phyloP scores from a whole-genome alignment of 2,329 filamentous ascomycete species.

The Ascochyta pisi region DNA sequence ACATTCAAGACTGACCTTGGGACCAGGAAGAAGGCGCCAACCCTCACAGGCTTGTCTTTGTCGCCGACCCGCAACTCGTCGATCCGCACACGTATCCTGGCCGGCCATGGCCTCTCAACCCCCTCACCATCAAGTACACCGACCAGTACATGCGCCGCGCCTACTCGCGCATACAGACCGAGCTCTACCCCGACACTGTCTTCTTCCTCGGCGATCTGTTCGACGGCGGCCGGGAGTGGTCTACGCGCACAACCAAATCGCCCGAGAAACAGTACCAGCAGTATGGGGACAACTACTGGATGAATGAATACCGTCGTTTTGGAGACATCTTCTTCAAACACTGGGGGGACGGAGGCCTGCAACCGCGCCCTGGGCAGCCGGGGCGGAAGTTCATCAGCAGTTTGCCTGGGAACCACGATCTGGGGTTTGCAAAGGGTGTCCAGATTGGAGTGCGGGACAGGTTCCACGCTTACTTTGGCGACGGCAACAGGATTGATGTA shows the following conservation, averaged over 20 bases:
- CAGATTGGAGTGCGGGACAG: constrained; percentile 80
- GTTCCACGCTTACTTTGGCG: constrained; percentile 88
- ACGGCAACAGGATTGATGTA: constrained; percentile 88
- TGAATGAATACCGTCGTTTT: constrained; percentile 85
- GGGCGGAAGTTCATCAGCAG: constrained; percentile 82
- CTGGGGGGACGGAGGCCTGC: constrained; percentile 66
- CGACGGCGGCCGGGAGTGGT: constrained; percentile 95
- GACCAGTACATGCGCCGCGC: constrained; percentile 89
- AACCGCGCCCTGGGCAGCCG: constrained; percentile 64
- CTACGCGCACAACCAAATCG: constrained; percentile 62
- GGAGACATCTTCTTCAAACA: constrained; percentile 80
- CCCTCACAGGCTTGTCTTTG: constrained; percentile 83
- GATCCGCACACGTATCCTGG: constrained; percentile 95
- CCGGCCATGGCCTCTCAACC: constrained; percentile 75
- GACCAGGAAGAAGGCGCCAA: constrained; percentile 74
- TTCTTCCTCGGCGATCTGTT: constrained; percentile 95
- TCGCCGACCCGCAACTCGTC: constrained; percentile 90
- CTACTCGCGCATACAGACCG: constrained; percentile 77
- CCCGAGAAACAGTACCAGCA: constrained; percentile 73
- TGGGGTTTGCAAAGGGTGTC: constrained; percentile 88
- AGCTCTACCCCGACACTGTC: constrained; percentile 82
- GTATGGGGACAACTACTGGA: constrained; percentile 85
- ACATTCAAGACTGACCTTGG: constrained; percentile 18
- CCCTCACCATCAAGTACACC: constrained; percentile 73
- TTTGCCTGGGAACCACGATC: constrained; percentile 91